Base-by-base conservation (phyloP, 108 stramenopile genomes). In the Aurantiochytrium sp. region DNA sequence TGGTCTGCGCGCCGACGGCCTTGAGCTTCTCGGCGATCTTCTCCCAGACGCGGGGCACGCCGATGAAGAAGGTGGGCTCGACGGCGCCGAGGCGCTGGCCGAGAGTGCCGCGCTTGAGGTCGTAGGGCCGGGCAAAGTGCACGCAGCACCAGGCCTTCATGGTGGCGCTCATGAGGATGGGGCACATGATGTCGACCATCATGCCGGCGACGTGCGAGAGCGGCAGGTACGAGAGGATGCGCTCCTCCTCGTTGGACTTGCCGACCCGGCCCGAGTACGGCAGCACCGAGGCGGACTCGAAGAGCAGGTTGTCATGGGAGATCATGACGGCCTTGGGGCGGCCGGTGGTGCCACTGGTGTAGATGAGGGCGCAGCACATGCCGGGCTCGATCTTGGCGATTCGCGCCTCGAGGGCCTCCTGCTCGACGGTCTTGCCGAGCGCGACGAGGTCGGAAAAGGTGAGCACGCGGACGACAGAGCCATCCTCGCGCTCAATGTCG, bases 261-360 rank as follows among this genome's bases (percentile, higher is more conserved):
- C 73, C 73, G 8, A 81, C 87, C 48, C 30, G 42, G 87, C 87
- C 86, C 31, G 55, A 55, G 59, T 37, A 21, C 30, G 54, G 55
- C 4, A 87, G 30, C 30, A 17, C 86, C 21, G 86, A 24, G 45
- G 89, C 37, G n/a, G 50, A 45, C 39, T 55, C 31, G 2, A 55
- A 65, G 24, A 91, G 91, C 68, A 95, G 73, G 90, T 94, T 95
- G 89, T 95, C 95, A 87, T 95, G 92, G 32, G 93, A 92, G 85
- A 95, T 94, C 95, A 95, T 95, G 87, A 95, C 94, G 22, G 95
- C 95, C 93, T 96, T 96, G 41, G 95, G 95, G 19, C 86, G 85
- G 15, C 95, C 95, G 22, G 95, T 96, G 50, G 95, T 96, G 41
- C 95, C 95, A n/a, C 92, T 93, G 6, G 95, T 96, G 87, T 95